Base-by-base conservation (phyloP, 116 monocot species). In the Phalaenopsis hybrid region DNA sequence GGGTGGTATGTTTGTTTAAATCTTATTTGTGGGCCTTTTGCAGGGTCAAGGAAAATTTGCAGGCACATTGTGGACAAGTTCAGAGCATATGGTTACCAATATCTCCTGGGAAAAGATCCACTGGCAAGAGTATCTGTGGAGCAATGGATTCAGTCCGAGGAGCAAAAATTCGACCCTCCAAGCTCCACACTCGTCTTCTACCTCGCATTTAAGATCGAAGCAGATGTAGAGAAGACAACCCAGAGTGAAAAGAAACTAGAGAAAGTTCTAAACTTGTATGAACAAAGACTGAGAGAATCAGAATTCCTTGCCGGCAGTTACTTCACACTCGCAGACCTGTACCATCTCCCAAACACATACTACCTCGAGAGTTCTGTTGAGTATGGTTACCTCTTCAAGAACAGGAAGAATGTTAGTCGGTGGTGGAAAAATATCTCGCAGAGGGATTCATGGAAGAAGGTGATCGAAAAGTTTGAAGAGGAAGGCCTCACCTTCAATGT, bases 321-420 rank as follows among this genome's bases (percentile, higher is more conserved):
- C 52, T 92, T 92, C 68, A 86, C 92, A 13, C 82, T 92, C 1
- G 89, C 92, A 20, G 92, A 92, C 51, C 87, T 92, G 44, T 79
- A 83, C 4, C 96, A 96, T 79, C 89, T 96, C 20, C 96, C 96
- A 10, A 88, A 89, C 75, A 82, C 92, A 13, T 85, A 95, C 78
- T 89, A 88, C 81, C 77, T 95, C 0, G 81, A 81, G 1, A 84
- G 76, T 17, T 89, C 90, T n/a, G 50, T 61, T 2, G 65, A 86
- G 25, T 86, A 78, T 81, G 69, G 79, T 11, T 74, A 90, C 79
- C 86, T 92, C 6, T 92, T 92, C 74, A 59, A 88, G 5, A 79
- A 82, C 0, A 90, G 91, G 79, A 90, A 87, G 84, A 86, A 95
- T 80, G 87, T 95, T 16, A 82, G 61, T 4, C 87, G 81, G 50